Base-by-base conservation (phyloP, 1,284 basidiomycete species). In the Apiotrichum siamense region DNA sequence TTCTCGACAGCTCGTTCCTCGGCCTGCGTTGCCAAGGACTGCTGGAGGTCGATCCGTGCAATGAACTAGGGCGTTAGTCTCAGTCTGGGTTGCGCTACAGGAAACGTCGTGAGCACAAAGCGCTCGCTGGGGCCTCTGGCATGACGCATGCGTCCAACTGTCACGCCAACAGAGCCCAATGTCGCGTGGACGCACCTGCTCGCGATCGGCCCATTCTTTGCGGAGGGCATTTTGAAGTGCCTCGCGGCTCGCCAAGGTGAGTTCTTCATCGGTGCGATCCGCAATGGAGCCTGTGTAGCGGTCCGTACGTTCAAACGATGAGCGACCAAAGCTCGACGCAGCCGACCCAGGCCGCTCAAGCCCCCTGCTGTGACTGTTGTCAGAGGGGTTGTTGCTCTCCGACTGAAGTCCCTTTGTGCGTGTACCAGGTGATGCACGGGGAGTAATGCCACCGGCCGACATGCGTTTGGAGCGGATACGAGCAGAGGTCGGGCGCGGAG, bases 261-360 rank as follows among this genome's bases (percentile, higher is more conserved):
- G 47, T 38, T 65, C 63, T 17, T 65, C 64, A 41, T 69, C 70
- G 13, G 55, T 66, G 29, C 63, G 43, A 35, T 67, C 65, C 25
- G 60, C 57, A 32, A 70, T 31, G 24, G 35, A 26, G 4, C 55
- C 55, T 2, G 45, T 50, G 55, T 43, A 50, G 5, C 43, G 43
- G 43, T 29, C 27, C 2, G n/a, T n/a, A n/a, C 7, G 10, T 3
- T 53, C 46, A 37, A 43, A 40, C 32, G 48, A 37, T 10, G n/a
- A 6, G 24, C 40, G 39, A n/a, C n/a, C n/a, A n/a, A n/a, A n/a
- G 11, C 32, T 39, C 7, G 47, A 48, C 2, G 32, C 31, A 4
- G 37, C 33, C 20, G 41, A 41, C 26, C 20, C 27, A 11, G 40
- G 9, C 7, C 24, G 23, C 7, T 20, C 24, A 21, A 7, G 6